Percentiles rank a stretch among this genome's conserved stretches.
These are phyloP conservation scores for Tilletia horrida DNA, from an alignment of 1,284 basidiomycete genomes.

Conservation along the genomic window DNA sequence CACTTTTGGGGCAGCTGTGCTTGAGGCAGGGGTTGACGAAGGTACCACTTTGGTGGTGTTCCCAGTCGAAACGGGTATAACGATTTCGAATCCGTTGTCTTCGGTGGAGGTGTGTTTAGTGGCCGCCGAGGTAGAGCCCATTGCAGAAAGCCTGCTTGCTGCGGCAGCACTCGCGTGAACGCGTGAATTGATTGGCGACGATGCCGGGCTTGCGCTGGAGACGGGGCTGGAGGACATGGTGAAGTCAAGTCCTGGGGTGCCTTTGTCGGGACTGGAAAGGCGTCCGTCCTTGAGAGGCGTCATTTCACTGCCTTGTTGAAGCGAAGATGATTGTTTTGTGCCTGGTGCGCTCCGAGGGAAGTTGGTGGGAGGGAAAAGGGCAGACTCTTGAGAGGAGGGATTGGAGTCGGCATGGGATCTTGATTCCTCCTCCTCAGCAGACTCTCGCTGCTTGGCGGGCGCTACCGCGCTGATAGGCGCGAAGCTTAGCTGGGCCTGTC, in stretches of 20 bases:
- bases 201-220: constrained; percentile 13
- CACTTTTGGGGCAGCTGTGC: too few species aligned
- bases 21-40: too few species aligned
- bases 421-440: too few species aligned
- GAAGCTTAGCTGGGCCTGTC: constrained; percentile 10
- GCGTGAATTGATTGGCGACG: background rate
- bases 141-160: background rate
- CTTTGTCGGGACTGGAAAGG: background rate
- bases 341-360: background rate
- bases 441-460: too few species aligned
- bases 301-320: background rate
- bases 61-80: background rate
- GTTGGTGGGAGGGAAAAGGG: background rate
- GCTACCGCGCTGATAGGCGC: background rate
- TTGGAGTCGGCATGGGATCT: too few species aligned
- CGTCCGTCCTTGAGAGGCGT: background rate
- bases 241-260: constrained; percentile 2
- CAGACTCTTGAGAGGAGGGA: background rate
- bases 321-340: background rate
- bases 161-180: background rate
- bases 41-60: too few species aligned
- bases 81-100: constrained; percentile 11
- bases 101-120: constrained; percentile 2
- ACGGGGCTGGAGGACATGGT: constrained; percentile 16
- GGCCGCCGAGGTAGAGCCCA: background rate